A percentile compares a stretch with the other conserved stretches of the same genome.
These are phyloP conservation scores for Fusarium sp. DNA, from an alignment of 2,329 filamentous ascomycete species.

Conservation along the genomic window DNA sequence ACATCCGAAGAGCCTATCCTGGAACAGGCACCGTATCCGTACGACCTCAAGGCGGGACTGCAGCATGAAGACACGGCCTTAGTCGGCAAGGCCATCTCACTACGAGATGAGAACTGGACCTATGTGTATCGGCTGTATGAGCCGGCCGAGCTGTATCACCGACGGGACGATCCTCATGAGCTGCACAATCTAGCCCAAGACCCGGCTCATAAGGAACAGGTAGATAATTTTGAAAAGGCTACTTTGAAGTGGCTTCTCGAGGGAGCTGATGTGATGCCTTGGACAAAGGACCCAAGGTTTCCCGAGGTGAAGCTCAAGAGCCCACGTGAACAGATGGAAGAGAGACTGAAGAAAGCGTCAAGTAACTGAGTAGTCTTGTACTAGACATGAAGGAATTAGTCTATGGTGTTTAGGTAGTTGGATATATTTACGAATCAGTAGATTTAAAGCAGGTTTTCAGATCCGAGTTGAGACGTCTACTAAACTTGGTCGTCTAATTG, in stretches of 20 bases:
- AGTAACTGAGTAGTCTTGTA: background rate
- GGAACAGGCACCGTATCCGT: slow-evolving; percentile 56
- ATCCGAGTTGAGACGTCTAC: too few relatives aligned
- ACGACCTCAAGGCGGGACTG: slow-evolving; percentile 58
- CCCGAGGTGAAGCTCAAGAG: slow-evolving; percentile 50
- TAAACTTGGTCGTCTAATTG: too few relatives aligned
- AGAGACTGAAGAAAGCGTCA: slow-evolving; percentile 28
- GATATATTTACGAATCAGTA: too few relatives aligned
- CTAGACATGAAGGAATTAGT: too few relatives aligned
- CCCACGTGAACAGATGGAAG: slow-evolving; percentile 47
- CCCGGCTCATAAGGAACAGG: slow-evolving; percentile 39
- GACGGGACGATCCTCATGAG: slow-evolving; percentile 52
- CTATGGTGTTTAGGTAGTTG: too few relatives aligned
- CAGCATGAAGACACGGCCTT: slow-evolving; percentile 58
- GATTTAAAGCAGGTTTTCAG: too few relatives aligned
- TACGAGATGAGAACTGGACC: slow-evolving; percentile 53
- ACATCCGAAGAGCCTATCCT: slow-evolving; percentile 57
- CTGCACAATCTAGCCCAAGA: slow-evolving; percentile 53
- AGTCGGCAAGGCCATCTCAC: slow-evolving; percentile 56
- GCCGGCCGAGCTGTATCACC: slow-evolving; percentile 56
- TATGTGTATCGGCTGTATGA: slow-evolving; percentile 60
- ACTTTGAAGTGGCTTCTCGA: slow-evolving; percentile 54
- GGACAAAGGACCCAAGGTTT: slow-evolving; percentile 50
- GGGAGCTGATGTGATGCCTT: slow-evolving; percentile 52
- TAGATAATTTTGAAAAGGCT: slow-evolving; percentile 25